phyloP scores from a whole-genome alignment of 768 basidiomycete species.

The Mycena alexandri region DNA sequence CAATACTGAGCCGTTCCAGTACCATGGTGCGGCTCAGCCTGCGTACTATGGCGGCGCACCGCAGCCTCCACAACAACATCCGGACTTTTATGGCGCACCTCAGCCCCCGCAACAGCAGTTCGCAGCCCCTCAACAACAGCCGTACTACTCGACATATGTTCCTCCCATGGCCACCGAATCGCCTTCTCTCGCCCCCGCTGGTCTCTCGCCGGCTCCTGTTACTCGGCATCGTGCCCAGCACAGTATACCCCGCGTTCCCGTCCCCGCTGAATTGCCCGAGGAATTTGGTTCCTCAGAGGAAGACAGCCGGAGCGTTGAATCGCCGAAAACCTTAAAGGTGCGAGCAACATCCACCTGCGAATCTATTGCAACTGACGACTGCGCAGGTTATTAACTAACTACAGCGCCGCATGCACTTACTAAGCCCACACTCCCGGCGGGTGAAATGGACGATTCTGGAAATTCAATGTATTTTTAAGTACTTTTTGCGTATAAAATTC shows the following conservation, averaged over 20 bases:
- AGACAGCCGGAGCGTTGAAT: conserved; percentile 27
- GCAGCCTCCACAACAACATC: conserved; percentile 12
- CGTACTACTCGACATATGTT: conserved; percentile 21
- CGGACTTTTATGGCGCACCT: conserved; percentile 8
- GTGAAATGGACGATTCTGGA: conserved; percentile 12
- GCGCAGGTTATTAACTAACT: conserved; percentile 30
- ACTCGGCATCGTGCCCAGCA: conserved; percentile 6
- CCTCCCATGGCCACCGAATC: conserved; percentile 29
- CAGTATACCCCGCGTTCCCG: conserved; percentile 36
- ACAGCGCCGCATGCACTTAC: not conserved
- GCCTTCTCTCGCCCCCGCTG: not conserved
- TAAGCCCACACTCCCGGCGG: conserved; percentile 28
- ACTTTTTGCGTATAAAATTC: not conserved
- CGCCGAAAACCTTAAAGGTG: conserved; percentile 31
- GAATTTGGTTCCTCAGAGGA: conserved; percentile 31
- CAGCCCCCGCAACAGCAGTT: not conserved
- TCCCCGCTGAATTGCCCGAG: conserved; percentile 25
- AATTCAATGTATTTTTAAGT: conserved; percentile 28
- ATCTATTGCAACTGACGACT: not conserved
- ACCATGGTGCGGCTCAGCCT: conserved; percentile 21
- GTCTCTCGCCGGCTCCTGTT: not conserved
- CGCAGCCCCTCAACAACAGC: conserved; percentile 14
- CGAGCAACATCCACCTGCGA: not conserved
- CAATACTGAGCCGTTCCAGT: conserved; percentile 12
- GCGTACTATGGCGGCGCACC: conserved; percentile 5